These are phyloP conservation scores for Candida pini DNA, from an alignment of 805 yeast genomes.

Conservation along the genomic window DNA sequence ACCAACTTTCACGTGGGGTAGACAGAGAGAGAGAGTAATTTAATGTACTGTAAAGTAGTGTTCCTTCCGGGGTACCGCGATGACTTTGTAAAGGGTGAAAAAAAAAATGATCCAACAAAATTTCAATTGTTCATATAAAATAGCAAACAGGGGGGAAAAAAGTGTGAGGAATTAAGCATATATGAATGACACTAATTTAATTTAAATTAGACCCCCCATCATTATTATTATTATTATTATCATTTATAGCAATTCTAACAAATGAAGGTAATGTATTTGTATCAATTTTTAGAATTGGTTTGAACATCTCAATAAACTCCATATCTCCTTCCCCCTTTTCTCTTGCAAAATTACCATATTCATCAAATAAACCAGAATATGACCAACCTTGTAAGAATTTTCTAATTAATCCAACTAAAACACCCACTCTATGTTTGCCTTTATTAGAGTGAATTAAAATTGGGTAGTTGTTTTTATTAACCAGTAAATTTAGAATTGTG, in stretches of 20 bases:
- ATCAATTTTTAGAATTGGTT: constrained; percentile 50
- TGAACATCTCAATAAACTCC: constrained; percentile 82
- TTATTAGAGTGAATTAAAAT: constrained; percentile 87
- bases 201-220: not conserved
- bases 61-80: too few relatives aligned
- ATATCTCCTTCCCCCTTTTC: constrained; percentile 92
- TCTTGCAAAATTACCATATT: constrained; percentile 85
- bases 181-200: too few relatives aligned
- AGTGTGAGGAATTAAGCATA: too few relatives aligned
- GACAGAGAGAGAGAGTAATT: too few relatives aligned
- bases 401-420: constrained; percentile 85
- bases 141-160: too few relatives aligned
- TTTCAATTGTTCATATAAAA: too few relatives aligned
- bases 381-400: constrained; percentile 91
- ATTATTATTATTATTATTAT: not conserved
- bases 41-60: too few relatives aligned
- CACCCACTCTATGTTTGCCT: constrained; percentile 96
- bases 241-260: constrained; percentile 32
- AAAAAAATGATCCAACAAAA: too few relatives aligned
- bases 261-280: constrained; percentile 54
- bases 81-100: too few relatives aligned
- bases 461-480: constrained; percentile 73
- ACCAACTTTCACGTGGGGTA: too few relatives aligned
- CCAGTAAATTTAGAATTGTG: constrained; percentile 48
- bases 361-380: constrained; percentile 87